phyloP scores from a whole-genome alignment of 495 filamentous ascomycete genomes.

The Apodospora peruviana region DNA sequence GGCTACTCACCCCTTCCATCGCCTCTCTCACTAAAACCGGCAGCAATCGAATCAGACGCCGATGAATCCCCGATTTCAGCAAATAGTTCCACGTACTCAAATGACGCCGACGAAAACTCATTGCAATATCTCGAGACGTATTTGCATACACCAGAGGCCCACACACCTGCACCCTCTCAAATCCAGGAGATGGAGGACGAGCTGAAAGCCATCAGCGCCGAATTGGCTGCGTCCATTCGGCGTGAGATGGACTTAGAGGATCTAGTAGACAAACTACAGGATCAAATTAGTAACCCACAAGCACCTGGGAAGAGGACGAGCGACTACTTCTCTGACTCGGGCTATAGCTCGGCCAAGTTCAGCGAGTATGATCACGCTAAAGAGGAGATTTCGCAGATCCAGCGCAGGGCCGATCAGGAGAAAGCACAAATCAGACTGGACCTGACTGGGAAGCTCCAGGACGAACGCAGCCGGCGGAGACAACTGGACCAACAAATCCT shows the following conservation, averaged over 20 bases:
- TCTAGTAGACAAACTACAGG: conserved; percentile 77
- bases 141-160: conserved; percentile 39
- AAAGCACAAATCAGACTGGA: conserved; percentile 82
- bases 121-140: conserved; percentile 41
- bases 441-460: conserved; percentile 73
- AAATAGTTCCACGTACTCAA: conserved; percentile 22
- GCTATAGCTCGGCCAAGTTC: conserved; percentile 71
- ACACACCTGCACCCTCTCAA: conserved; percentile 30
- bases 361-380: conserved; percentile 62
- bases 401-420: conserved; percentile 83
- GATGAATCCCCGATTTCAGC: conserved; percentile 36
- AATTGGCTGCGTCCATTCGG: conserved; percentile 85
- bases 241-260: conserved; percentile 97
- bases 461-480: conserved; percentile 70
- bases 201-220: conserved; percentile 83
- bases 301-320: conserved; percentile 76
- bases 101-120: conserved; percentile 25
- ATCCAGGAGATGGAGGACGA: conserved; percentile 87
- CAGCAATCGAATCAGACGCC: conserved; percentile 21
- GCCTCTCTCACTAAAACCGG: conserved; percentile 34
- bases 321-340: conserved; percentile 97
- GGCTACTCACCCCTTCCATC: conserved; percentile 45
- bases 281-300: conserved; percentile 57
- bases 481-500: conserved; percentile 76
- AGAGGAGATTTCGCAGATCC: conserved; percentile 79